Base-by-base conservation (phyloP, 495 filamentous ascomycete species). In the Aspergillus nanangensis region DNA sequence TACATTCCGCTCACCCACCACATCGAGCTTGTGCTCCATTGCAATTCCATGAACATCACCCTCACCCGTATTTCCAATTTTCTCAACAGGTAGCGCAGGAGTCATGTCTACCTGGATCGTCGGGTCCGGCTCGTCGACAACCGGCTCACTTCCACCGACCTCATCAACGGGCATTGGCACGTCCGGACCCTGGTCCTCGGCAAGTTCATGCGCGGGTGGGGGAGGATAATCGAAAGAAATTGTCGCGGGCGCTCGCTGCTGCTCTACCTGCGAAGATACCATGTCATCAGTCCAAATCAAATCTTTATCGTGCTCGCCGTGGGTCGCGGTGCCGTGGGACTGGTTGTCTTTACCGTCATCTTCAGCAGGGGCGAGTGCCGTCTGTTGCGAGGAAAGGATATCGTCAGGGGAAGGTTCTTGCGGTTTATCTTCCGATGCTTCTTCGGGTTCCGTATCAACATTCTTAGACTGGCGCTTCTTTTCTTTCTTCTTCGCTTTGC, bases 281-380 rank as follows among this genome's bases (percentile, higher is more conserved):
- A 65, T 64, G 46, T 71, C 54, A 74, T 74, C 70, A 74, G 70
- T 72, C 70, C 67, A 71, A 69, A 53, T 58, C 55, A 67, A 47
- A 56, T 65, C 58, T 58, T 69, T 61, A 61, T 63, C 60, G 60
- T 55, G 60, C 43, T 41, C 51, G 57, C 56, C 58, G 60, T 62
- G 55, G 44, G 48, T 55, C 52, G 62, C 57, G 53, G 50, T 67
- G 65, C 63, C 67, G 67, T 65, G 68, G 65, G 67, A 71, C 67
- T 71, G 70, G 66, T 66, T 52, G 47, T 72, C 67, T 70, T 74
- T 72, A 72, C 67, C 66, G 63, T 71, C 64, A 62, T 70, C 58
- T 65, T 71, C 67, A 61, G 63, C 62, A 67, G 67, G 66, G 56
- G 58, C 58, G 58, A 49, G 33, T 55, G 60, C 64, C 57, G 60